Percentiles rank a stretch among this genome's conserved stretches.
These are phyloP conservation scores for Daldinia vernicosa DNA, from an alignment of 495 filamentous ascomycete genomes.

Conservation along the genomic window DNA sequence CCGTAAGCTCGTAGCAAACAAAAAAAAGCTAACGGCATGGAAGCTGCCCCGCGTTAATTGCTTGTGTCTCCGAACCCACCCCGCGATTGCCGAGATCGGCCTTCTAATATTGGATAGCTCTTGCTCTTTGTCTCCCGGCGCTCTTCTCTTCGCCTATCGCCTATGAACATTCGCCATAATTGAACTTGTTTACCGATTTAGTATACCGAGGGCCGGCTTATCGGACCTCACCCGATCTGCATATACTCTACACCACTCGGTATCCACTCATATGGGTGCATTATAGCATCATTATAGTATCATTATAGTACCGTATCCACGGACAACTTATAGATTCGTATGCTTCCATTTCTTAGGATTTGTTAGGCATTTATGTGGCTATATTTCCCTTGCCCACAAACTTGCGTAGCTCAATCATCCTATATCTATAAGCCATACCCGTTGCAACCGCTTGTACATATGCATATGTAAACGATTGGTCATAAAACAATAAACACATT, in stretches of 20 bases:
- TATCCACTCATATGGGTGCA: not conserved
- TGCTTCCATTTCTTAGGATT: not conserved
- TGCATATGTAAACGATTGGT: slow-evolving; percentile 16
- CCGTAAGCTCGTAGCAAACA: slow-evolving; percentile 7
- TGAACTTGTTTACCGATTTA: not conserved
- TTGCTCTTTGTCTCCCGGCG: not conserved
- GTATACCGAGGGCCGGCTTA: not conserved
- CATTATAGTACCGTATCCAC: no score
- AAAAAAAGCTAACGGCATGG: slow-evolving; percentile 24
- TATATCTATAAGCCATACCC: not conserved
- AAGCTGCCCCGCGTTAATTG: slow-evolving; percentile 38
- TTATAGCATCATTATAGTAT: no score
- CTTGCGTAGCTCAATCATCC: not conserved
- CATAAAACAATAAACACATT: slow-evolving; percentile 20
- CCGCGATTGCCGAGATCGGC: slow-evolving; percentile 42
- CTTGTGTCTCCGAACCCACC: slow-evolving; percentile 29
- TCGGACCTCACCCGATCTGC: no score
- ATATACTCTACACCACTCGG: not conserved
- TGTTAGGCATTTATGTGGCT: not conserved
- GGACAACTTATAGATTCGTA: not conserved
- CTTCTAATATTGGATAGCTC: not conserved
- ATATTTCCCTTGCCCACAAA: slow-evolving; percentile 1
- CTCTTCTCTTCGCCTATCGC: not conserved
- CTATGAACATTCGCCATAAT: not conserved
- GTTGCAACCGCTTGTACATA: not conserved